Evolutionary conservation across 225 moss, liverwort and hornwort genomes (phyloP).

Genomic region (Sphagnum contortum): DNA sequence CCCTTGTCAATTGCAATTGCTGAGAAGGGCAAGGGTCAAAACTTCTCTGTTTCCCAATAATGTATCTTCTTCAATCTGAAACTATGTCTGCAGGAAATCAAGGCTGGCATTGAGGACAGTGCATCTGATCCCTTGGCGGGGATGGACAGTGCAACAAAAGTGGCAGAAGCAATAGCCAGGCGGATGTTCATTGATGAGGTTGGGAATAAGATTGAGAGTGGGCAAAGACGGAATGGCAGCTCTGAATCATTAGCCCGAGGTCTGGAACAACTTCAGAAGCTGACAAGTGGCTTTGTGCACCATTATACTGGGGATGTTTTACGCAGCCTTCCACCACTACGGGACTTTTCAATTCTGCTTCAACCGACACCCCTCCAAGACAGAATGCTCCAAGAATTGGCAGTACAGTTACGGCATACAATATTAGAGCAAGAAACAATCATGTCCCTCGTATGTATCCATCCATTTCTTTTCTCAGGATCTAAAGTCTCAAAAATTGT

Average conservation of each 20-base stretch:
- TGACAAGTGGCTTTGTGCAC: constrained; percentile 78
- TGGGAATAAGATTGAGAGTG: constrained; percentile 79
- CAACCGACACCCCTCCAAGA: constrained; percentile 65
- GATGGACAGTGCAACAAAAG: constrained; percentile 42
- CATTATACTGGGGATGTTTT: constrained; percentile 80
- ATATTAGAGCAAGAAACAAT: constrained; percentile 67
- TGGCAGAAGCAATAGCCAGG: constrained; percentile 53
- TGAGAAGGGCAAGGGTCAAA: too few relatives aligned
- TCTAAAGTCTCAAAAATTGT: constrained; percentile 33
- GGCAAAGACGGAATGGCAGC: constrained; percentile 40
- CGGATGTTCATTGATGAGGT: constrained; percentile 80
- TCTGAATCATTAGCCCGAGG: constrained; percentile 49
- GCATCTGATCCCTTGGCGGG: constrained; percentile 1
- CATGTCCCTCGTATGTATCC: constrained; percentile 67
- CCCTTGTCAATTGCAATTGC: too few relatives aligned
- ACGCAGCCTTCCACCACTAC: constrained; percentile 58
- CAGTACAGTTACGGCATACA: constrained; percentile 22
- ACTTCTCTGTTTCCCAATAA: too few relatives aligned
- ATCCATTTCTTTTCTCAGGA: constrained; percentile 43
- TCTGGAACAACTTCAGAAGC: constrained; percentile 52
- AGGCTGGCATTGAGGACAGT: too few relatives aligned
- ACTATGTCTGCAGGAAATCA: too few relatives aligned
- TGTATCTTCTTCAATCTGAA: too few relatives aligned
- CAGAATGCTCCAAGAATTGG: constrained; percentile 32
- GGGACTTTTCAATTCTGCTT: constrained; percentile 78